Base-by-base conservation (phyloP, 192 early-diverging fungal species). In the Chytriomyces sp. region DNA sequence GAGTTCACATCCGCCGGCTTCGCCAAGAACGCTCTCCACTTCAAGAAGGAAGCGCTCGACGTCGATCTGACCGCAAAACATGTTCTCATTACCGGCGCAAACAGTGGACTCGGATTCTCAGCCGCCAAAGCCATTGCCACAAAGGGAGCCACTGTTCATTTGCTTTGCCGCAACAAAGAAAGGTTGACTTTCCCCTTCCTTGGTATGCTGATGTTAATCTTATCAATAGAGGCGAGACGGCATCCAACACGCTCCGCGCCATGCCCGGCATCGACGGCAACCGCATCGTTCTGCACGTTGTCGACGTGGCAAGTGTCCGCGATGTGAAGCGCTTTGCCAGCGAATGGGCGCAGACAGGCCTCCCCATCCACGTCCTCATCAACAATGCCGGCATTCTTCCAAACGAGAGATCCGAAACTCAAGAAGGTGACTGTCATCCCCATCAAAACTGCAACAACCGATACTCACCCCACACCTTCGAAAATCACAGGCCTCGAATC, bases 301-400 rank as follows among this genome's bases (percentile, higher is more conserved):
- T 61, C 20, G 61, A 64, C 44, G 57, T 74, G 13, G 8, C 72
- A 18, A 23, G 24, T 43, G 72, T 48, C 35, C 9, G 20, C 5
- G 72, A 61, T 44, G 62, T 64, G 61, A 64, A 74, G 61, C 46
- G 45, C 7, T 61, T 74, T 44, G 72, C 28, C 20, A 9, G n/a
- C 59, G 45, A n/a, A 10, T 74, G 61, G 72, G 11, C n/a, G 62
- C 26, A 74, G 60, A 23, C 35, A 26, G 26, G 13, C 45, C 28
- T 64, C 13, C 7, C 10, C 18, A 13, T 76, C n/a, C 64, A 76
- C 50, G 63, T 76, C 11, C 65, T 76, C 45, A 49, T 84, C 50
- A 84, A 84, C 76, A 84, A 84, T 60, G 83, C 83, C 46, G 82
- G 82, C 60, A 76, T 77, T 13, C 80, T 82, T 18, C 53, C 57